Evolutionary conservation across 257 asterid species (phyloP), one percentile per base, ranked within the genome.

Genomic region (Parsonsia alboflavescens): DNA sequence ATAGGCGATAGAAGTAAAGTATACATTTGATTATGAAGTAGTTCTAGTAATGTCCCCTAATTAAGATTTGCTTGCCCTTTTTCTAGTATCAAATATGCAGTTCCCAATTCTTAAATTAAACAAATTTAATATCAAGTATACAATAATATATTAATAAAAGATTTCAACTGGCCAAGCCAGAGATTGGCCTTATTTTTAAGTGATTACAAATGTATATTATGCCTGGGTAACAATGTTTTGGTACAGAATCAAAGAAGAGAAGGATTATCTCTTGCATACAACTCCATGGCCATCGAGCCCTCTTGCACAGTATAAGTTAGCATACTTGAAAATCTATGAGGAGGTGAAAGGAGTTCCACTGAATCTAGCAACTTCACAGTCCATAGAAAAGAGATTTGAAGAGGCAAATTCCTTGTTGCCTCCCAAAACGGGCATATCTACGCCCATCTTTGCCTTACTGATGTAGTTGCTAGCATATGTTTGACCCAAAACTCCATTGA

Each of bases 361-460:
- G 82, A 92, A 91, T 80, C 86, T 87, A 52, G 96, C 80, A 73
- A 82, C 93, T 8, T 79, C 81, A 69, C 95, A 89, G 73, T 89
- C 98, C 0, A 92, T 85, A 3, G 91, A 86, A 77, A 93, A 86
- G 48, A 93, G 68, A 68, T 71, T 42, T 0, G 98, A 85, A 24
- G 96, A 85, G 12, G 86, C 80, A 45, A 89, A 93, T 54, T 93
- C 90, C 73, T 49, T 83, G 50, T 84, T 67, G 2, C 98, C 97
- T 22, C 97, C 98, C 56, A 90, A 77, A 84, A 93, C 93, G 8
- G 98, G 96, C 94, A 89, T 91, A 70, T 79, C 85, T 22, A 89
- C 80, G n/a, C 97, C 98, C 96, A 90, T 93, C 86, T 90, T 90
- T 56, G 79, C 97, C 48, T 88, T 81, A 13, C 91, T 90, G 2